Percentiles rank a stretch among this genome's conserved stretches.
phyloP scores from a whole-genome alignment of 352 stramenopile genomes.

The Globisporangium lucens region DNA sequence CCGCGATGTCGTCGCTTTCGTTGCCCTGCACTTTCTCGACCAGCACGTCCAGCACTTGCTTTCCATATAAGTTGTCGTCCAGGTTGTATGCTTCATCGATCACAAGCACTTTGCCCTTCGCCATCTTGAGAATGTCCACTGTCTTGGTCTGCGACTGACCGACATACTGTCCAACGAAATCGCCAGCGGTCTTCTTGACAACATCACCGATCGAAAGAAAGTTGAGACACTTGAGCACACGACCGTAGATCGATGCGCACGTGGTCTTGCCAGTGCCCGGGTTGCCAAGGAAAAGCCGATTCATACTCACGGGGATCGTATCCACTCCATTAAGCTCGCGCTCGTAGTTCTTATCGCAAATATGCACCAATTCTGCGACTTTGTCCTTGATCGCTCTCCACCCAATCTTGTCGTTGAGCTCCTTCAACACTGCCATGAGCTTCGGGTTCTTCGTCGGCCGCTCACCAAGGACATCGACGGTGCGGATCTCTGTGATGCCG shows the following conservation, averaged over 20 bases:
- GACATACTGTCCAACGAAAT: slow-evolving; percentile 82
- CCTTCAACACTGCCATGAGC: slow-evolving; percentile 38
- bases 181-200: slow-evolving; percentile 82
- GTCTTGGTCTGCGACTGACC: slow-evolving; percentile 90
- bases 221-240: slow-evolving; percentile 82
- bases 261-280: slow-evolving; percentile 93
- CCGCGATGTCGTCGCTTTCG: slow-evolving; percentile 87
- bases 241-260: slow-evolving; percentile 84
- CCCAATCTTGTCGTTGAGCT: slow-evolving; percentile 75
- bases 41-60: slow-evolving; percentile 83
- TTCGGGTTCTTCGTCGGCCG: slow-evolving; percentile 76
- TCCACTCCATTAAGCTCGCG: slow-evolving; percentile 67
- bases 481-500: slow-evolving; percentile 43
- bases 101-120: slow-evolving; percentile 89
- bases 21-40: slow-evolving; percentile 91
- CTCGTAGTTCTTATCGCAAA: slow-evolving; percentile 84
- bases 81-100: slow-evolving; percentile 95
- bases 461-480: slow-evolving; percentile 75
- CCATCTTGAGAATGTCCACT: slow-evolving; percentile 68
- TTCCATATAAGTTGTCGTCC: slow-evolving; percentile 60
- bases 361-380: slow-evolving; percentile 61
- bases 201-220: slow-evolving; percentile 90
- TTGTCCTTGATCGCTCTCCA: slow-evolving; percentile 80
- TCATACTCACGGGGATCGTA: slow-evolving; percentile 66
- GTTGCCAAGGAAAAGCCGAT: slow-evolving; percentile 90